phyloP scores from a whole-genome alignment of 148 eudicot species.

The Fagopyrum esculentum region DNA sequence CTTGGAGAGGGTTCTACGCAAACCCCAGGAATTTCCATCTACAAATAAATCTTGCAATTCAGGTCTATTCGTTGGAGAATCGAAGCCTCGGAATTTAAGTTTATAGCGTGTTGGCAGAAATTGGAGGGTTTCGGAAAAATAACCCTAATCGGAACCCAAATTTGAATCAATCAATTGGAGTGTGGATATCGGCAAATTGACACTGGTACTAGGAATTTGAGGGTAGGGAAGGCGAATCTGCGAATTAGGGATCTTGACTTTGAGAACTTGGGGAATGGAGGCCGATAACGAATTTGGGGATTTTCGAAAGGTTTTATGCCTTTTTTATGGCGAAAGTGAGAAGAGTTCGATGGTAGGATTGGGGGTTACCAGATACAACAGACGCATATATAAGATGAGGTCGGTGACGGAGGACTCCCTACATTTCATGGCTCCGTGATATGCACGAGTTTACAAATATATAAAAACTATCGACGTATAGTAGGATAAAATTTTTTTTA shows the following conservation, averaged over 20 bases:
- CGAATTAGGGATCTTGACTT: background rate
- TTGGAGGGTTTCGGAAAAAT: background rate
- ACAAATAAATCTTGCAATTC: background rate
- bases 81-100: background rate
- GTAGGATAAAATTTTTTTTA: too few species aligned
- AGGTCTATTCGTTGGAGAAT: background rate
- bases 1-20: conserved; percentile 19
- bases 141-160: background rate
- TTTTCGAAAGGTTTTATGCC: background rate
- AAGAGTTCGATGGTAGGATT: background rate
- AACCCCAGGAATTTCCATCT: conserved; percentile 37
- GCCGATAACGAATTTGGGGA: background rate
- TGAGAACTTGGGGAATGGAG: background rate
- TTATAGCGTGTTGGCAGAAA: background rate
- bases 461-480: too few species aligned
- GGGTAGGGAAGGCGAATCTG: conserved; percentile 4
- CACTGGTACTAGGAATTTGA: background rate
- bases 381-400: too few species aligned
- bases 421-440: too few species aligned
- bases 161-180: background rate
- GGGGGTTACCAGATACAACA: too few species aligned
- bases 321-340: conserved; percentile 6
- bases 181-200: background rate
- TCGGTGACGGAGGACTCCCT: too few species aligned
- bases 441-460: too few species aligned